Base-by-base conservation (phyloP, 768 basidiomycete genomes). In the Leccinum aurantiacum region DNA sequence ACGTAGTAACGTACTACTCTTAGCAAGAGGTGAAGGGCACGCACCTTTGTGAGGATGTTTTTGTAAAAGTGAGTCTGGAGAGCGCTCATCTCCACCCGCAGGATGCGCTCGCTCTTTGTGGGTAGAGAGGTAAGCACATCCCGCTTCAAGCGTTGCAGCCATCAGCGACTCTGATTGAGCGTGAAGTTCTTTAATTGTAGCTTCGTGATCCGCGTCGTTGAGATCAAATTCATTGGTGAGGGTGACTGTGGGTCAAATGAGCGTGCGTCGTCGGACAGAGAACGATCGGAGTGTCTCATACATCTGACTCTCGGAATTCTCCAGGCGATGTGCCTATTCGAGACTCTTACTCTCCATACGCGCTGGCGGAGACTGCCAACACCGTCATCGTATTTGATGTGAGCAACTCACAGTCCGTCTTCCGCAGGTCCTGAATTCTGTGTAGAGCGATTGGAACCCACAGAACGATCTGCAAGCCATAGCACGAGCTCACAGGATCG, bases 361-460 rank as follows among this genome's bases (percentile, higher is more conserved):
- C 63, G 97, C 97, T 37, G 97, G 97, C 55, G 63, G 97, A 98
- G 79, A 98, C 97, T 44, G 97, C 97, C 15, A 88, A 99, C 76
- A 99, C 97, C 3, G 96, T 98, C 68, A 95, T 98, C 74, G 98
- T 98, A 69, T 98, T 98, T 70, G 96, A 99, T 82, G 90, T 92
- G 74, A 77, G 93, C 78, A 58, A 58, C 63, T 53, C 53, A 25
- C 24, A 47, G 35, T n/a, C 24, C 48, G 6, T 17, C 9, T 3
- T 14, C 41, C 2, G 10, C 51, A 2, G 37, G 24, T 41, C n/a
- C 62, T 72, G 24, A 75, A n/a, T 6, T 46, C 55, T 24, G 52
- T 65, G 35, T 73, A 95, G 93, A 95, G 93, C 72, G 95, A 96
- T 72, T 96, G 94, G 92, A 98, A 98, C 74, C 95, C 95, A 17